phyloP scores from a whole-genome alignment of 169 alveolate species.

The Cryptosporidium sp. region DNA sequence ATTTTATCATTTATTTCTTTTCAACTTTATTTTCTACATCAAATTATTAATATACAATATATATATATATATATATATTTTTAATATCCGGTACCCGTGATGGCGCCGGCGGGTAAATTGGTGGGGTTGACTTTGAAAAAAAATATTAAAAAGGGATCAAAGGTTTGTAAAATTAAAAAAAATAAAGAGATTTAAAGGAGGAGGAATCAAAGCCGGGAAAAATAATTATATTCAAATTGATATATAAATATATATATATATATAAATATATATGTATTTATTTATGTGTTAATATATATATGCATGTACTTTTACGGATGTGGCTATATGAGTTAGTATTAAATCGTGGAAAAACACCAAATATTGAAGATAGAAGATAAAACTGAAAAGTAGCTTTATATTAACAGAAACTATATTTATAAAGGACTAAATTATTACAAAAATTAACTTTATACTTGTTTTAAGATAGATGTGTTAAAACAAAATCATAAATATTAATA shows the following conservation, averaged over 20 bases:
- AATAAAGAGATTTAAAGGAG: neutral
- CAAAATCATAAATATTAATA: too few species aligned
- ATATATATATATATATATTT: too few species aligned
- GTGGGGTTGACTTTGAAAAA: slow-evolving; percentile 18
- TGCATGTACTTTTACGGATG: neutral
- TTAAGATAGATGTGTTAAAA: too few species aligned
- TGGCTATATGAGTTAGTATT: neutral
- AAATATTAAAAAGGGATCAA: neutral
- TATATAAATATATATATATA: too few species aligned
- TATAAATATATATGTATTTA: too few species aligned
- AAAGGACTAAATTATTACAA: too few species aligned
- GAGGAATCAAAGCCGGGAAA: neutral
- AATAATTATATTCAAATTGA: neutral
- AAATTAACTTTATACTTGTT: too few species aligned
- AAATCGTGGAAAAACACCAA: too few species aligned
- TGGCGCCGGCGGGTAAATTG: slow-evolving; percentile 30
- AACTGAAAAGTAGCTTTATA: neutral
- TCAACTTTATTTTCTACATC: neutral
- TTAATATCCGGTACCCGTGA: neutral
- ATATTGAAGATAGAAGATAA: neutral
- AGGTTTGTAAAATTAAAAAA: too few species aligned
- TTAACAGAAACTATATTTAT: too few species aligned
- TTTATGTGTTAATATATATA: too few species aligned
- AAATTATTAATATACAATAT: too few species aligned
- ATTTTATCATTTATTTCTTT: neutral